Evolutionary conservation across 345 rosid genomes (phyloP).

Genomic region (Acer negundo): DNA sequence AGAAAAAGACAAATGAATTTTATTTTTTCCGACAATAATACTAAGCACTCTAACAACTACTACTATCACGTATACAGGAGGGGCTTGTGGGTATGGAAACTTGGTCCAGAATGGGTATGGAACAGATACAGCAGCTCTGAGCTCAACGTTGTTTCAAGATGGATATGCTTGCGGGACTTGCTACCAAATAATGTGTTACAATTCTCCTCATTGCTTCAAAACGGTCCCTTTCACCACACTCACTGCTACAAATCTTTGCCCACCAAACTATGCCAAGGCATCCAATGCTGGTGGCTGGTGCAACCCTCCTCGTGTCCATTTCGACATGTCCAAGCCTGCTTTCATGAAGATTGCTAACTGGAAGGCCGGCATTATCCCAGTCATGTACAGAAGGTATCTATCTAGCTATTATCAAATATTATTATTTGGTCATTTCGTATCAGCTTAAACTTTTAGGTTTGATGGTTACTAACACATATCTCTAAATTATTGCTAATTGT

Average conservation of each 20-base stretch:
- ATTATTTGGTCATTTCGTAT: too few species aligned
- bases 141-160: constrained; percentile 67
- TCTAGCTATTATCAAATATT: too few species aligned
- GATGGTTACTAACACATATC: too few species aligned
- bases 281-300: constrained; percentile 89
- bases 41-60: background rate
- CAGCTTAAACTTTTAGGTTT: too few species aligned
- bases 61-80: constrained; percentile 40
- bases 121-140: constrained; percentile 66
- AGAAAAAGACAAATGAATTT: too few species aligned
- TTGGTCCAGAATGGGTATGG: constrained; percentile 64
- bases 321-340: constrained; percentile 87
- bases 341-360: constrained; percentile 84
- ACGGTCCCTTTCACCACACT: constrained; percentile 46
- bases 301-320: constrained; percentile 82
- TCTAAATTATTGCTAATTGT: background rate
- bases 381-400: constrained; percentile 60
- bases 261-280: constrained; percentile 67
- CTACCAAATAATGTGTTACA: constrained; percentile 60
- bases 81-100: constrained; percentile 90
- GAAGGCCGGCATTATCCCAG: constrained; percentile 85
- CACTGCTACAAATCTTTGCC: constrained; percentile 84
- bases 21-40: too few species aligned
- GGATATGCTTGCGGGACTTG: constrained; percentile 84
- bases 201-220: constrained; percentile 52